Evolutionary conservation across 2,329 filamentous ascomycete genomes (phyloP).

Genomic region (Sporothrix variecibatus): DNA sequence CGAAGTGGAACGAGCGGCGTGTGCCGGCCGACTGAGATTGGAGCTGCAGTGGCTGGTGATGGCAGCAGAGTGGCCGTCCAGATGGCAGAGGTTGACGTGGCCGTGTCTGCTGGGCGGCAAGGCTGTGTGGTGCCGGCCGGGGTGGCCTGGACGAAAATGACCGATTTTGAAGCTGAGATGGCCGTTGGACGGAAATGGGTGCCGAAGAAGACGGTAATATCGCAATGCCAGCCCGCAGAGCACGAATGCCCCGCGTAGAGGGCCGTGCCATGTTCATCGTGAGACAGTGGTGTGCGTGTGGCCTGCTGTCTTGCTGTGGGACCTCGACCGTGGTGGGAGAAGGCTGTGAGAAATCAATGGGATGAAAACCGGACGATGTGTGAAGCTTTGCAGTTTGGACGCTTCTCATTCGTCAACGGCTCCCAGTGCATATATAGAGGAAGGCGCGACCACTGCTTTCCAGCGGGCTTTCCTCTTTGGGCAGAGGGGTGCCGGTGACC

Average conservation of each 20-base stretch:
- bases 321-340: neutral
- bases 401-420: neutral
- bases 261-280: neutral
- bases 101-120: neutral
- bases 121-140: neutral
- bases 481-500: neutral
- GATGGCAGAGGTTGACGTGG: neutral
- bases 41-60: neutral
- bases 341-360: neutral
- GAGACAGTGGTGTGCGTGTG: neutral
- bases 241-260: neutral
- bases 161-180: neutral
- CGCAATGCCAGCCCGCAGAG: neutral
- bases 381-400: neutral
- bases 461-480: neutral
- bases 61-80: neutral
- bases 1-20: slow-evolving; percentile 23
- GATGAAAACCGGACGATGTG: neutral
- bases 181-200: neutral
- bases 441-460: neutral
- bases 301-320: neutral
- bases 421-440: neutral
- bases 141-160: neutral
- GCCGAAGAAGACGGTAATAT: neutral
- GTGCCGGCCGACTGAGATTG: neutral